These are phyloP conservation scores for Fusarium sp. DNA, from an alignment of 2,329 filamentous ascomycete genomes.

Conservation along the genomic window DNA sequence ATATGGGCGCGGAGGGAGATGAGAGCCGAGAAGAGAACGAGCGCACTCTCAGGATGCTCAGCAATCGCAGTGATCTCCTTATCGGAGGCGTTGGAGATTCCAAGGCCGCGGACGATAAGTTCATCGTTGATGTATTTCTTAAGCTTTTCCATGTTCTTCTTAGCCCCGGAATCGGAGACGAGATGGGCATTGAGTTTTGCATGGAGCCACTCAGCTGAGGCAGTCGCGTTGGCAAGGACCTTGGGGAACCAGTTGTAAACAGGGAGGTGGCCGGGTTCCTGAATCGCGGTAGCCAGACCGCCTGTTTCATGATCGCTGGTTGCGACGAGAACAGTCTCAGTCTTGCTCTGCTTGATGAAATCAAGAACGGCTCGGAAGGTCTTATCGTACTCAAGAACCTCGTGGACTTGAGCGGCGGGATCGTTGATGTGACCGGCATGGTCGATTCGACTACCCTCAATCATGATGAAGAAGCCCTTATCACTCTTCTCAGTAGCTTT, in stretches of 20 bases:
- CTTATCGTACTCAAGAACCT: conserved; percentile 94
- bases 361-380: conserved; percentile 85
- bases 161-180: conserved; percentile 48
- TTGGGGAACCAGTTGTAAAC: conserved; percentile 83
- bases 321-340: conserved; percentile 82
- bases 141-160: conserved; percentile 54
- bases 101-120: conserved; percentile 77
- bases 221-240: conserved; percentile 80
- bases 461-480: conserved; percentile 98
- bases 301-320: conserved; percentile 98
- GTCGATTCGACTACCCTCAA: conserved; percentile 95
- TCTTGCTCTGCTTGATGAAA: conserved; percentile 80
- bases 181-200: conserved; percentile 71
- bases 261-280: conserved; percentile 63
- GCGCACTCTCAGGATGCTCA: conserved; percentile 64
- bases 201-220: conserved; percentile 78
- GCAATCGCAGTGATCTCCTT: conserved; percentile 77
- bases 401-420: conserved; percentile 84
- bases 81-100: conserved; percentile 77
- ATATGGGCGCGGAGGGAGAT: conserved; percentile 88
- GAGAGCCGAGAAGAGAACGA: conserved; percentile 79
- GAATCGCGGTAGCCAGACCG: conserved; percentile 83
- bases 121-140: conserved; percentile 74
- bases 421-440: conserved; percentile 92
- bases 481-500: conserved; percentile 85